Percentiles rank a stretch among this genome's conserved stretches.
Conservation (phyloP, 805 yeast species). For the Scheffersomyces coipomensis region DNA sequence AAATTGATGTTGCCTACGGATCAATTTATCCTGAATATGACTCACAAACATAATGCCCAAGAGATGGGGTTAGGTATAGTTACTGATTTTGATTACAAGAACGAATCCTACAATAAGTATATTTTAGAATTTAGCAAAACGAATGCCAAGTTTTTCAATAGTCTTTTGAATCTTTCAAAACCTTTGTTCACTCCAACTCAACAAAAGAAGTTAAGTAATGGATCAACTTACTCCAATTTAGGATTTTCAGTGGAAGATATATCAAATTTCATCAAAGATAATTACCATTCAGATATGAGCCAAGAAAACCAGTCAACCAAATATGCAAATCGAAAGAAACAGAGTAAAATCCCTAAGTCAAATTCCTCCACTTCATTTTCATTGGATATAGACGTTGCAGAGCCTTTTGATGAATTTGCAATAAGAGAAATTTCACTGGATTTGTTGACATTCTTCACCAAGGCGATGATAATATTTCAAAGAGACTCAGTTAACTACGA, state of each 20-base stretch:
- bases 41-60: constrained; percentile 11
- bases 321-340: not conserved
- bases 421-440: constrained; percentile 29
- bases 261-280: constrained; percentile 18
- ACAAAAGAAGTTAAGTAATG: constrained; percentile 19
- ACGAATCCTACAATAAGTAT: constrained; percentile 11
- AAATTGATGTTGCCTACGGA: constrained; percentile 34
- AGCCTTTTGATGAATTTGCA: constrained; percentile 20
- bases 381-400: constrained; percentile 6
- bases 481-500: constrained; percentile 14
- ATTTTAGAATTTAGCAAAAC: constrained; percentile 11
- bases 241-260: constrained; percentile 30
- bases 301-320: not conserved
- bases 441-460: constrained; percentile 20
- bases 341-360: not conserved
- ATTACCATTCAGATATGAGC: constrained; percentile 9
- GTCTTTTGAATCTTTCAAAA: constrained; percentile 15
- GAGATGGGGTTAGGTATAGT: constrained; percentile 21
- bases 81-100: constrained; percentile 2
- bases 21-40: constrained; percentile 25
- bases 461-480: constrained; percentile 19
- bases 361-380: constrained; percentile 12
- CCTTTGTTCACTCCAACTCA: constrained; percentile 26
- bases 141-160: constrained; percentile 15
- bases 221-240: constrained; percentile 18